Evolutionary conservation across 140 eudicot species (phyloP).

Genomic region (Cichorium intybus): DNA sequence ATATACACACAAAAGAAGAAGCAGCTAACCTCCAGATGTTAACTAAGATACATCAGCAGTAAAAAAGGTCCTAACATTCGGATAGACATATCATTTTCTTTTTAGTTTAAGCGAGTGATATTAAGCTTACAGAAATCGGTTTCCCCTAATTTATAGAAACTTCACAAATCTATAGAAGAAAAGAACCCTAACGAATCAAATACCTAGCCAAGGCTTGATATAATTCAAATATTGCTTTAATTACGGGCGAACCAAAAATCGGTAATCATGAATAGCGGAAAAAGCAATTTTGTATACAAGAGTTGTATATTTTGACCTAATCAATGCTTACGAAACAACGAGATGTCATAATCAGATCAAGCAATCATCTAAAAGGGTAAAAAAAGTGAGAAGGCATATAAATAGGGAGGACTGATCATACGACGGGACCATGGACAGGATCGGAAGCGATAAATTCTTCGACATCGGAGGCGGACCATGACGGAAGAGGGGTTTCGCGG

Average conservation of each 20-base stretch:
- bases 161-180: background rate
- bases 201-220: slow-evolving; percentile 1
- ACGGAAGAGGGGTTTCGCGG: slow-evolving; percentile 51
- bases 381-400: background rate
- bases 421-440: slow-evolving; percentile 68
- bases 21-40: background rate
- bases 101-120: background rate
- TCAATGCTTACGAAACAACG: background rate
- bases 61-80: background rate
- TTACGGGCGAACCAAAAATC: background rate
- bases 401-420: slow-evolving; percentile 19
- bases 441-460: slow-evolving; percentile 65
- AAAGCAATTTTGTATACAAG: slow-evolving; percentile 7
- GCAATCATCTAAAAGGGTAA: background rate
- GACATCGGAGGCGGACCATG: slow-evolving; percentile 63
- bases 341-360: background rate
- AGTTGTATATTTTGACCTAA: slow-evolving; percentile 15
- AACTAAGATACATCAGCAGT: background rate
- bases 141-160: background rate
- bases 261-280: background rate
- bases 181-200: background rate
- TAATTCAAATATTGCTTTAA: background rate
- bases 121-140: background rate
- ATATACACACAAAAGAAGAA: background rate
- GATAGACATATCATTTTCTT: background rate